Evolutionary conservation across 352 stramenopile genomes (phyloP), one percentile per base, ranked within the genome.

Genomic region (Thraustotheca clavata): DNA sequence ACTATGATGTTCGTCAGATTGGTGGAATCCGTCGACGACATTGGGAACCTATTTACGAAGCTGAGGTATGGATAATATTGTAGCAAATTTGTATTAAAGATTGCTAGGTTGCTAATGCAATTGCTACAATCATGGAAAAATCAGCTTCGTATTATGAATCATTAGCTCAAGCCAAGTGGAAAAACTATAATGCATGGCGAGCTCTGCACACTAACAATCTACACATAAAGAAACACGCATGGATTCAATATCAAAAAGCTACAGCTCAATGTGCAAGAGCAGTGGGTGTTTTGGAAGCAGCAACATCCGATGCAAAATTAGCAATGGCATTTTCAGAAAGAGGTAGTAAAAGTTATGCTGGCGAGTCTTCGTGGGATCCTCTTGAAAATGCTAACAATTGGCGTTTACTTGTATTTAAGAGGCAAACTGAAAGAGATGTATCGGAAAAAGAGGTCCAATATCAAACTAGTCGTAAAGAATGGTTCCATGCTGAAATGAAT

Each of bases 351-450:
- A 65, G 16, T 1, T 34, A 57, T 16, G 32, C 18, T 16, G 57
- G 47, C 26, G 57, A 65, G 29, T 26, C 46, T 33, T 43, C 81
- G 4, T 92, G 83, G 83, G 83, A 92, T 65, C 72, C 76, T 1
- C 66, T 92, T 1, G 83, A 92, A 62, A 92, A 92, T 55, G 80
- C 83, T 3, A 92, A 89, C 49, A 77, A 92, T 61, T 88, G 83
- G 78, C 74, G 59, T 24, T 70, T 79, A 4, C 69, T 92, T 9
- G 78, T 90, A 9, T 61, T 77, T 9, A 92, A 90, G 60, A 76
- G 80, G 3, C 71, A 77, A 22, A 67, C 82, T 0, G 49, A 75
- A 2, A 85, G 82, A 24, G 67, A 77, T 6, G 61, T 85, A 2
- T 61, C 70, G 14, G 54, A 70, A 8, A 66, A 60, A 0, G 71